Percentiles rank a stretch among this genome's conserved stretches.
Evolutionary conservation across 2,329 filamentous ascomycete species (phyloP).

Genomic region (Fusarium sp.): DNA sequence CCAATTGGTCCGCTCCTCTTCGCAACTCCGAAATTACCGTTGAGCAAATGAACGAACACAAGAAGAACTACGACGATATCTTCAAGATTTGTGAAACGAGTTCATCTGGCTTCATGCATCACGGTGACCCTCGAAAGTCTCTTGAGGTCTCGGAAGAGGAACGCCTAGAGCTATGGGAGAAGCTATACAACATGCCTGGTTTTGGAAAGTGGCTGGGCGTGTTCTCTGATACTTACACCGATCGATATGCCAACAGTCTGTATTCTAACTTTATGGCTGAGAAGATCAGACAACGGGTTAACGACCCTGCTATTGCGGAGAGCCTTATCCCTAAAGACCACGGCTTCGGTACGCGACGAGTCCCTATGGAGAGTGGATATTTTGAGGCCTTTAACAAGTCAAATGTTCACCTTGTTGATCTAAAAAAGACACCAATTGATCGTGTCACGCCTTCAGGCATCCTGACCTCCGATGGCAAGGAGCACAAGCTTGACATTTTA

Average conservation of each 20-base stretch:
- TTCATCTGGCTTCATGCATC: slow-evolving; percentile 27
- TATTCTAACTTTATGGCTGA: slow-evolving; percentile 30
- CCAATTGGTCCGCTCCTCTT: slow-evolving; percentile 42
- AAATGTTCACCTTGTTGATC: slow-evolving; percentile 30
- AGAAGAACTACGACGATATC: slow-evolving; percentile 22
- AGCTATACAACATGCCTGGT: slow-evolving; percentile 15
- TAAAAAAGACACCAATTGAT: slow-evolving; percentile 14
- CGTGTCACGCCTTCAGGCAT: slow-evolving; percentile 6
- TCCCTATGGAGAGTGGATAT: slow-evolving; percentile 36
- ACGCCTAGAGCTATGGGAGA: slow-evolving; percentile 20
- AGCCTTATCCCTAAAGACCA: slow-evolving; percentile 24
- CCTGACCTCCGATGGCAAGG: slow-evolving; percentile 3
- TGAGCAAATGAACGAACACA: slow-evolving; percentile 17
- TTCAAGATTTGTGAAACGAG: slow-evolving; percentile 20
- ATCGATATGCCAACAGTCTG: slow-evolving; percentile 21
- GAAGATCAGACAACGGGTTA: slow-evolving; percentile 23
- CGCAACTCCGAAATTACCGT: slow-evolving; percentile 26
- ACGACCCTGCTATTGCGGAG: slow-evolving; percentile 14
- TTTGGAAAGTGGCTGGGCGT: slow-evolving; percentile 32
- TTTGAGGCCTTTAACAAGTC: slow-evolving; percentile 27
- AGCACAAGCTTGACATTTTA: slow-evolving; percentile 25
- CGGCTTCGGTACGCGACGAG: slow-evolving; percentile 22
- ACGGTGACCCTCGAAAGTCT: slow-evolving; percentile 26
- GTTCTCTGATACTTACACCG: slow-evolving; percentile 30
- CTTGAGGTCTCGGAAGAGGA: slow-evolving; percentile 17